These are phyloP conservation scores for Suillus discolor DNA, from an alignment of 768 basidiomycete species.

Conservation along the genomic window DNA sequence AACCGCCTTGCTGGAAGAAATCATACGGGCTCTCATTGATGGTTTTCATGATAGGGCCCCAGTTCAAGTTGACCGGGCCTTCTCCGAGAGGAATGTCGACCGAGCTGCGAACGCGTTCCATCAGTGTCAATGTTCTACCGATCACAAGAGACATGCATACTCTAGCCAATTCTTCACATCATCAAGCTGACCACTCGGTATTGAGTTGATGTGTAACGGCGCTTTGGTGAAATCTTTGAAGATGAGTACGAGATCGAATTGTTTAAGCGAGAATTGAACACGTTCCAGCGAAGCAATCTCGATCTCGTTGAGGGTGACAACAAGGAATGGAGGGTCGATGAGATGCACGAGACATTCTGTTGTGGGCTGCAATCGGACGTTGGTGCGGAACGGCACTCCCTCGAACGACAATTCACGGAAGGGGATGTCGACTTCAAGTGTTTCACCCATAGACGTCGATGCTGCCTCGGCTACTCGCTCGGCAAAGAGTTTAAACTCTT, in stretches of 20 bases:
- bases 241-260: conserved; percentile 97
- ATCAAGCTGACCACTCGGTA: conserved; percentile 87
- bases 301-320: conserved; percentile 91
- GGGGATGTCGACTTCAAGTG: conserved; percentile 92
- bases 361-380: conserved; percentile 92
- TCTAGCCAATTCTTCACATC: conserved; percentile 99
- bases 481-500: conserved; percentile 91
- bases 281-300: conserved; percentile 97
- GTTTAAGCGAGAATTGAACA: conserved; percentile 93
- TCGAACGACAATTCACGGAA: conserved; percentile 97
- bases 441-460: conserved; percentile 79
- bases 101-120: conserved; percentile 56
- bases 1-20: conserved; percentile 97
- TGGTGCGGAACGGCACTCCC: conserved; percentile 95
- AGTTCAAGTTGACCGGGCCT: conserved; percentile 96
- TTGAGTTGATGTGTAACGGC: conserved; percentile 96
- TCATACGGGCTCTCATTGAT: conserved; percentile 94
- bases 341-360: conserved; percentile 97
- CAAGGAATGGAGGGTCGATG: conserved; percentile 93
- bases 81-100: conserved; percentile 97
- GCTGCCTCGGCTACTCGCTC: conserved; percentile 90
- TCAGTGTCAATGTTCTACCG: not conserved
- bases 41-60: conserved; percentile 98
- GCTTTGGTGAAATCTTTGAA: conserved; percentile 94
- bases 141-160: conserved; percentile 48